Evolutionary conservation across 2,329 filamentous ascomycete genomes (phyloP).

Genomic region (Colletotrichum sp.): DNA sequence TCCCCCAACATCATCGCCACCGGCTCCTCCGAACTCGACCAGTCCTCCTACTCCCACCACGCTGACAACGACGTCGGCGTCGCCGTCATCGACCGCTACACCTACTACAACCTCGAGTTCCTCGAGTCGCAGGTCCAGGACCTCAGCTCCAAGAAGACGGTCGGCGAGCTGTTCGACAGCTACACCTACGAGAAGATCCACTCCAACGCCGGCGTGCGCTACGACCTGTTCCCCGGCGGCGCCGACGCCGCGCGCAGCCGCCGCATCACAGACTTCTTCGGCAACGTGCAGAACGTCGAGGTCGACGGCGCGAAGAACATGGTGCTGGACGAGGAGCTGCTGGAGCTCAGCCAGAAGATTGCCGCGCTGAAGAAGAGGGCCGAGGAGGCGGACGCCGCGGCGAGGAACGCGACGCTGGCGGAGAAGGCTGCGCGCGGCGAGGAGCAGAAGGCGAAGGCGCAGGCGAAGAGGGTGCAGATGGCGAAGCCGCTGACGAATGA

Average conservation of each 20-base stretch:
- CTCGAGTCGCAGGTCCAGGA: conserved; percentile 89
- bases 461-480: conserved; percentile 15
- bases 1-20: conserved; percentile 98
- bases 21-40: conserved; percentile 93
- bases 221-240: conserved; percentile 92
- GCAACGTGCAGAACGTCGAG: conserved; percentile 97
- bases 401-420: conserved; percentile 22
- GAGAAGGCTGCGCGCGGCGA: not conserved
- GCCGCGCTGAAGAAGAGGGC: conserved; percentile 55
- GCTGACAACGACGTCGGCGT: conserved; percentile 98
- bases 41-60: conserved; percentile 97
- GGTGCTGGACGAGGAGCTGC: conserved; percentile 73
- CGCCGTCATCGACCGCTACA: conserved; percentile 97
- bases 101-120: conserved; percentile 98
- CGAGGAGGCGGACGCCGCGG: conserved; percentile 45
- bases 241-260: conserved; percentile 78
- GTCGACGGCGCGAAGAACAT: conserved; percentile 69
- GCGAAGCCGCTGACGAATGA: conserved; percentile 68
- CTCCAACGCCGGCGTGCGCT: conserved; percentile 87
- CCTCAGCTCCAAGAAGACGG: conserved; percentile 83
- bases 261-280: conserved; percentile 95
- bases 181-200: conserved; percentile 97
- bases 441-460: conserved; percentile 23
- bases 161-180: conserved; percentile 94
- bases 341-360: conserved; percentile 75